Percentiles rank a stretch among this genome's conserved stretches.
Evolutionary conservation across 495 filamentous ascomycete genomes (phyloP).

Genomic region (Penicillium crystallinum): DNA sequence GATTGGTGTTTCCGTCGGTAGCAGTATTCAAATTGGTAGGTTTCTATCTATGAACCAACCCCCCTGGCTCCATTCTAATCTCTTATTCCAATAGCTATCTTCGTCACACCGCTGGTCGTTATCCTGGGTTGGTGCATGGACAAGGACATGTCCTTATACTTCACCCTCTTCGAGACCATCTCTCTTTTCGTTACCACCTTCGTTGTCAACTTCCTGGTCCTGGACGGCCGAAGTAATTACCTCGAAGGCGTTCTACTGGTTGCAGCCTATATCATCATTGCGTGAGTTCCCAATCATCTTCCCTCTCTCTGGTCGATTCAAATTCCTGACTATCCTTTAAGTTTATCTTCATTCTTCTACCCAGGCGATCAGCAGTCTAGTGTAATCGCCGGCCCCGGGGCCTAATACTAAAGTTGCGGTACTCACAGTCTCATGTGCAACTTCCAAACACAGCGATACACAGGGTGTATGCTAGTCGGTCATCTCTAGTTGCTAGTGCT

Average conservation of each 20-base stretch:
- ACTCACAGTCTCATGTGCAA: neutral
- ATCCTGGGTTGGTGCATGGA: constrained; percentile 82
- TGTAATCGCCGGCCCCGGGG: constrained; percentile 17
- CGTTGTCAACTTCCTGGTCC: constrained; percentile 81
- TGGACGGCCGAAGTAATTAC: constrained; percentile 86
- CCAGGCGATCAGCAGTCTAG: constrained; percentile 24
- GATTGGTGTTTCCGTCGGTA: constrained; percentile 84
- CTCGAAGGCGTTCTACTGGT: constrained; percentile 79
- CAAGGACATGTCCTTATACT: constrained; percentile 83
- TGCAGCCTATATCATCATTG: constrained; percentile 66
- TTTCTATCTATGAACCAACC: neutral
- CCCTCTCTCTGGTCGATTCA: neutral
- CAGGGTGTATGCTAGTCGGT: neutral
- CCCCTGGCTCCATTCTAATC: constrained; percentile 4
- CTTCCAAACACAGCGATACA: neutral
- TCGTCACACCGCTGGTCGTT: constrained; percentile 83
- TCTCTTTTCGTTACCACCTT: constrained; percentile 81
- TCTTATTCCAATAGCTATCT: constrained; percentile 57
- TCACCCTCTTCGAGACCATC: constrained; percentile 88
- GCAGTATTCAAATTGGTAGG: constrained; percentile 66
- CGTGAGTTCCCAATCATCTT: constrained; percentile 17
- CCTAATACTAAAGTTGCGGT: neutral
- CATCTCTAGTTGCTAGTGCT: no score
- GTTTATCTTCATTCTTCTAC: constrained; percentile 38
- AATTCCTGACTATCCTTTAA: constrained; percentile 3